Percentiles rank a stretch among this genome's conserved stretches.
Conservation (phyloP, 805 yeast species). For the Yamadazyma insecticola region DNA sequence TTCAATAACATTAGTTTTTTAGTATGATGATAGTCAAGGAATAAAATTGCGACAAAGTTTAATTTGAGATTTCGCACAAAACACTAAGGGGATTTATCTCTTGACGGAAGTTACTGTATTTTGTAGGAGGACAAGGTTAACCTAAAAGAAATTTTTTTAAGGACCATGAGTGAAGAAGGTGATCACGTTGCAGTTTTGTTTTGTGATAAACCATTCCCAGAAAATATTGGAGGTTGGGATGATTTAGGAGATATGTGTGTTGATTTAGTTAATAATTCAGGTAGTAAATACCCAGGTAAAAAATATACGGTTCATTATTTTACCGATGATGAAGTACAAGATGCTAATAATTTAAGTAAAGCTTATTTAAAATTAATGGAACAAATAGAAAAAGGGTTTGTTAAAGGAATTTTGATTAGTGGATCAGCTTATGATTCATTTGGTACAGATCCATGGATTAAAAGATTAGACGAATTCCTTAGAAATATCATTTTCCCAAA, state of each 20-base stretch:
- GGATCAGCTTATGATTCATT: conserved; percentile 51
- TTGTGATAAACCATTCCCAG: conserved; percentile 33
- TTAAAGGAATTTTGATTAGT: conserved; percentile 45
- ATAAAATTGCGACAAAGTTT: too few species aligned
- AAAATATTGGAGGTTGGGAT: conserved; percentile 33
- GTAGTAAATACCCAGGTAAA: conserved; percentile 14
- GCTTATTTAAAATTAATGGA: conserved; percentile 15
- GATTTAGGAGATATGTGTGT: conserved; percentile 50
- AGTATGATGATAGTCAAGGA: too few species aligned
- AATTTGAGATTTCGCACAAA: too few species aligned
- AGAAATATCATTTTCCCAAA: conserved; percentile 11
- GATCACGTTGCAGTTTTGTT: conserved; percentile 36
- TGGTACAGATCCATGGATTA: conserved; percentile 39
- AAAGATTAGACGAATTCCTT: conserved; percentile 32
- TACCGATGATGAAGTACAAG: conserved; percentile 11
- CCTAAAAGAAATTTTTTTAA: not conserved
- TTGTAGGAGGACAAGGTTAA: not conserved
- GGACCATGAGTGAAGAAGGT: not conserved
- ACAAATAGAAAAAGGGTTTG: conserved; percentile 19
- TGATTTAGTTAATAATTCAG: conserved; percentile 20
- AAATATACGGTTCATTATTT: conserved; percentile 36
- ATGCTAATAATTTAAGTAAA: conserved; percentile 7
- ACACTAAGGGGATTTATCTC: too few species aligned
- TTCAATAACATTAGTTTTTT: too few species aligned
- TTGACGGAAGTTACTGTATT: not conserved